Base-by-base conservation (phyloP, 352 stramenopile species). In the Pythium graminicola region DNA sequence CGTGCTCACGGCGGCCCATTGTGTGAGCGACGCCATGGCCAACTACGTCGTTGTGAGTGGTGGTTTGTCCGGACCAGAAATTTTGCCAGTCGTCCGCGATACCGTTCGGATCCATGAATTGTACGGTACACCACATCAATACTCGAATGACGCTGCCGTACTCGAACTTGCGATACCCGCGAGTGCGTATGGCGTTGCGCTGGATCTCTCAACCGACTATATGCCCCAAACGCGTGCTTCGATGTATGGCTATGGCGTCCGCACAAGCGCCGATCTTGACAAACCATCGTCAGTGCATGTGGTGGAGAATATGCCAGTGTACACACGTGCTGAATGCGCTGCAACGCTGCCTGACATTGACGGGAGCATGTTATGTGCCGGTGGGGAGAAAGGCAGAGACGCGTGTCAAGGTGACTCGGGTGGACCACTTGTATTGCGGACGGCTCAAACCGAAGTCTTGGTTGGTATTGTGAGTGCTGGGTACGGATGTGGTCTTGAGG, bases 1-100 rank as follows among this genome's bases (percentile, higher is more conserved):
- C 51, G 62, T 79, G 29, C 61, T 79, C 28, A 79, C 69, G 8
- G 69, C 69, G 0, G 69, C 65, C 1, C 69, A 79, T 36, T 79
- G 69, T 29, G 64, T 76, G 2, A 49, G 35, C 22, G 61, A 70
- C 17, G 58, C 53, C 7, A 31, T 64, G 0, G 63, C 51, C 6
- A 65, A 65, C 13, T 69, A 48, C 29, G 51, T 72, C 42, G 56
- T 46, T 1, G 44, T 73, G 16, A 57, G 50, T 27, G 63, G 50
- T 35, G 62, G 54, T 11, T 29, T 24, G 14, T 61, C 45, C 2
- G 45, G 49, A 3, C 23, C 51, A 0, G 62, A 72, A 38, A 22
- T 59, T 2, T 57, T 74, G 1, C 36, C 32, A 6, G 48, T 74
- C 26, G 16, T 67, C 17, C 39, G 39, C 7, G 45, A 65, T 19